Evolutionary conservation across 192 early-diverging fungal genomes (phyloP), one percentile per base, ranked within the genome.

Genomic region (Gigaspora rosea): DNA sequence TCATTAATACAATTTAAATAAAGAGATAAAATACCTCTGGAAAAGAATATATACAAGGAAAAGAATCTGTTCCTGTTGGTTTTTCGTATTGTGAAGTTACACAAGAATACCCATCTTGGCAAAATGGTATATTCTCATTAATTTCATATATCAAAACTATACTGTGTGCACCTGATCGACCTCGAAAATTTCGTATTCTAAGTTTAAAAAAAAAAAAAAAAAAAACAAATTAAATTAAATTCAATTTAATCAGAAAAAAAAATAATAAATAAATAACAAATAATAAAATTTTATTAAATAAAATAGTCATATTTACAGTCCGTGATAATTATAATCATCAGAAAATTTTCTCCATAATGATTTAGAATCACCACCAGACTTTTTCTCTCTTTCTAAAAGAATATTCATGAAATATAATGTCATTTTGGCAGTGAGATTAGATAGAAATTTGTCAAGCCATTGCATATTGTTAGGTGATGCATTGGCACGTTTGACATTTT

Each of bases 401-500:
- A 84, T 78, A 35, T 73, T 62, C 50, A 78, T 82, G 75, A 86
- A 86, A 58, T 86, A 86, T 46, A 86, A 59, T 16, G 85, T 84
- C 76, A 82, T 80, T 74, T 82, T 86, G 8, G 85, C 77, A 8
- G 73, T 84, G 50, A 86, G 64, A 71, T 83, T 82, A 8, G 64
- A 75, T 13, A 80, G 15, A 56, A 79, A 82, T 22, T 75, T 76
- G 18, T 51, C 67, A 51, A 78, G 73, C 84, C 84, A 85, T 22
- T 79, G 78, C 22, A 84, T 72, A 7, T 75, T 82, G 27, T 82
- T 79, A 1, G 82, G 82, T 77, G 79, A 79, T 15, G 32, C 9
- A 52, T 81, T 78, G 11, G 73, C 77, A 20, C 78, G 74, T 71
- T 78, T 83, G 15, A 63, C 67, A 8, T 47, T 16, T 75, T 81